A percentile compares a stretch with the other conserved stretches of the same genome.
Evolutionary conservation across 2,329 filamentous ascomycete species (phyloP).

Genomic region (Fusarium continuum): DNA sequence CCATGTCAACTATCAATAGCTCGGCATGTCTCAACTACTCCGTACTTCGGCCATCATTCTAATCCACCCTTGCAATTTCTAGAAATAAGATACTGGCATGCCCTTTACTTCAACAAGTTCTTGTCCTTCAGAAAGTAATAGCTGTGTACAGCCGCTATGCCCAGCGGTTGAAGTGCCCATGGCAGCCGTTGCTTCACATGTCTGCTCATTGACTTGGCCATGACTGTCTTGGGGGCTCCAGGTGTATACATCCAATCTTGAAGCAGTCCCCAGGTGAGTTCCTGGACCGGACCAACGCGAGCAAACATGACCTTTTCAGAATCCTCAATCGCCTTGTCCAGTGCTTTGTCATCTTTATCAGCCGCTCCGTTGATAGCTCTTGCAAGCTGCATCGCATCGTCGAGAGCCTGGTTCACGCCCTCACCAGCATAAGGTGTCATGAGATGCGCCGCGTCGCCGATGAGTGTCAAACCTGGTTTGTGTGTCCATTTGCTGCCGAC

Average conservation of each 20-base stretch:
- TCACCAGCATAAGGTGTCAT: conserved; percentile 68
- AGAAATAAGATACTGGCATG: neutral
- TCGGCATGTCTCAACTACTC: neutral
- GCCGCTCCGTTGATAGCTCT: conserved; percentile 50
- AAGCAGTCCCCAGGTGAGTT: conserved; percentile 57
- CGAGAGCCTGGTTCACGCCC: conserved; percentile 66
- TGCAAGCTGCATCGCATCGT: conserved; percentile 62
- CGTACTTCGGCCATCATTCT: neutral
- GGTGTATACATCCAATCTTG: conserved; percentile 58
- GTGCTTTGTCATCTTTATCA: conserved; percentile 31
- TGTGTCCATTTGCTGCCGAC: conserved; percentile 59
- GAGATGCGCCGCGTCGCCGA: conserved; percentile 69
- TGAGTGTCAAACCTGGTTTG: conserved; percentile 59
- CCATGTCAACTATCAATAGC: neutral
- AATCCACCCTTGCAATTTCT: neutral
- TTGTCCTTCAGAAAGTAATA: conserved; percentile 42
- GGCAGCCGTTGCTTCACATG: conserved; percentile 47
- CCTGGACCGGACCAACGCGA: conserved; percentile 50
- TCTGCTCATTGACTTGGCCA: conserved; percentile 50
- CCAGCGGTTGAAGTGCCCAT: conserved; percentile 45
- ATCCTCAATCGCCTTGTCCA: conserved; percentile 48
- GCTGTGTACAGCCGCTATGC: conserved; percentile 40
- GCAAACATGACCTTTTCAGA: conserved; percentile 54
- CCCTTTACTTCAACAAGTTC: conserved; percentile 15
- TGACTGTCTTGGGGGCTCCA: conserved; percentile 54